Evolutionary conservation across 2,329 filamentous ascomycete genomes (phyloP).

Genomic region (Passalora sequoiae): DNA sequence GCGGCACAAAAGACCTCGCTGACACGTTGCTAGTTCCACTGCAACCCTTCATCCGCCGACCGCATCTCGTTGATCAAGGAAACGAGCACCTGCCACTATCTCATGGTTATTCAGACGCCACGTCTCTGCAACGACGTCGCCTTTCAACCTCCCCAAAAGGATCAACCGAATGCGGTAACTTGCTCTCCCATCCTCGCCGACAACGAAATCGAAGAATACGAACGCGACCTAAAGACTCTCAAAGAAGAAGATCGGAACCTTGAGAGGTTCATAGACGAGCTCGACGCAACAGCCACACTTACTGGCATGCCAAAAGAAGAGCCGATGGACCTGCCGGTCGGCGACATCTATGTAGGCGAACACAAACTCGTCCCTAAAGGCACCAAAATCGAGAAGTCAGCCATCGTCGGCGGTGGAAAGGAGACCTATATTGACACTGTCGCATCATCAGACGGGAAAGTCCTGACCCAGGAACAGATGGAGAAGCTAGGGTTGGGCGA

Average conservation of each 20-base stretch:
- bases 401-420: slow-evolving; percentile 47
- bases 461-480: slow-evolving; percentile 39
- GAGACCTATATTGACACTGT: slow-evolving; percentile 50
- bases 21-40: slow-evolving; percentile 55
- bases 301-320: slow-evolving; percentile 4
- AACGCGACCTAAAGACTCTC: slow-evolving; percentile 25
- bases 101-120: slow-evolving; percentile 89
- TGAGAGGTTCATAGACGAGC: slow-evolving; percentile 19
- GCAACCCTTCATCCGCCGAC: slow-evolving; percentile 68
- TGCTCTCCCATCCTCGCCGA: slow-evolving; percentile 67
- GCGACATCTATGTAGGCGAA: slow-evolving; percentile 56
- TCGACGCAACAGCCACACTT: slow-evolving; percentile 32
- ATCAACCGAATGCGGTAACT: slow-evolving; percentile 68
- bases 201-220: slow-evolving; percentile 42
- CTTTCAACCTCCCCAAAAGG: slow-evolving; percentile 75
- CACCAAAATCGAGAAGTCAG: slow-evolving; percentile 51
- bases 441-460: slow-evolving; percentile 54
- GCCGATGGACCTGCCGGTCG: slow-evolving; percentile 39
- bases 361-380: slow-evolving; percentile 52
- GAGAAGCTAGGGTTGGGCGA: slow-evolving; percentile 60
- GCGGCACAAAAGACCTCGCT: too few species aligned
- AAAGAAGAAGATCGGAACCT: slow-evolving; percentile 19
- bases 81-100: slow-evolving; percentile 80
- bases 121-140: slow-evolving; percentile 81
- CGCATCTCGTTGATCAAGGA: slow-evolving; percentile 92